A percentile compares a stretch with the other conserved stretches of the same genome.
These are phyloP conservation scores for Pachysandra terminalis DNA, from an alignment of 164 flowering plant species.

Conservation along the genomic window DNA sequence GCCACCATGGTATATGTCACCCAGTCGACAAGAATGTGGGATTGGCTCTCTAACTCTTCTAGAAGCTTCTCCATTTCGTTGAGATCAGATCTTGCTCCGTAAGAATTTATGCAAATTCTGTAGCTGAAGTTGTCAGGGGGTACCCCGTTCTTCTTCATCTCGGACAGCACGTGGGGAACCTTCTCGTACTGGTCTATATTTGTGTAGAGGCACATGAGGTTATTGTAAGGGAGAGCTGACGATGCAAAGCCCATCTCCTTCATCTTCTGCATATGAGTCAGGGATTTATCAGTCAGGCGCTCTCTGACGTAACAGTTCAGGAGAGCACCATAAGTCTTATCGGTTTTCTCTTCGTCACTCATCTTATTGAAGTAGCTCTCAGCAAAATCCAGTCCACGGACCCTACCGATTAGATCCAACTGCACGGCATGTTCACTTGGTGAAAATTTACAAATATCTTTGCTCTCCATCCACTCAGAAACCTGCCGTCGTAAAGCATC, in stretches of 20 bases:
- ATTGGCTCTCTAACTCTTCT: slow-evolving; percentile 53
- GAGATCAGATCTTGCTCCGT: slow-evolving; percentile 48
- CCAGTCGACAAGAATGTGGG: slow-evolving; percentile 59
- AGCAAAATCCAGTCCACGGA: slow-evolving; percentile 50
- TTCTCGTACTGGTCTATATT: slow-evolving; percentile 47
- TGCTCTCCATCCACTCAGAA: slow-evolving; percentile 69
- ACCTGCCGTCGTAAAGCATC: slow-evolving; percentile 44
- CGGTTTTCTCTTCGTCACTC: slow-evolving; percentile 47
- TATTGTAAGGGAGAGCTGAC: slow-evolving; percentile 48
- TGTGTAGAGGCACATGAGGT: slow-evolving; percentile 66
- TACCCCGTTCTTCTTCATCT: slow-evolving; percentile 53
- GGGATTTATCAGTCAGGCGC: slow-evolving; percentile 41
- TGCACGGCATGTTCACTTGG: slow-evolving; percentile 67
- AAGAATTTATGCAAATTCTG: slow-evolving; percentile 66
- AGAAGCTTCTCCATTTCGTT: slow-evolving; percentile 52
- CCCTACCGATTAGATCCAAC: slow-evolving; percentile 68
- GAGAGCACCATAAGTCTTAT: slow-evolving; percentile 73
- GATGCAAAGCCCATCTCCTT: slow-evolving; percentile 60
- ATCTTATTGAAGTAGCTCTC: slow-evolving; percentile 54
- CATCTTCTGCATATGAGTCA: slow-evolving; percentile 59
- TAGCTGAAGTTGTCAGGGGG: slow-evolving; percentile 71
- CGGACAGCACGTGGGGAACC: slow-evolving; percentile 45
- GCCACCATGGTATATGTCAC: slow-evolving; percentile 61
- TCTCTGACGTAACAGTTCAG: slow-evolving; percentile 63
- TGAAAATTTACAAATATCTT: slow-evolving; percentile 41